Conservation (phyloP, 768 basidiomycete genomes). For the Suillus placidus region DNA sequence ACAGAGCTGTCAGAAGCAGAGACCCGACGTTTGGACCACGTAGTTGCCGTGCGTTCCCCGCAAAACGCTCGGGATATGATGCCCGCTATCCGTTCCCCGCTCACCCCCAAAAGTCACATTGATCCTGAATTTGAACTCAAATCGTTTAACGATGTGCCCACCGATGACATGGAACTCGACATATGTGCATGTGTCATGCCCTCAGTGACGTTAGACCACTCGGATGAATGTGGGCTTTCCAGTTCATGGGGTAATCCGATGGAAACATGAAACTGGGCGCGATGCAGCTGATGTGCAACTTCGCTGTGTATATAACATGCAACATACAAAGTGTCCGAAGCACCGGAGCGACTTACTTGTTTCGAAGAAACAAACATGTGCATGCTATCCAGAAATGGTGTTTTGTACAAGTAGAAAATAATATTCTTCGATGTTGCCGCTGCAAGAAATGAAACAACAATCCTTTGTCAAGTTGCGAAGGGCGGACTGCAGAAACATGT, state of each 20-base stretch:
- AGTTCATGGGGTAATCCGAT: constrained; percentile 21
- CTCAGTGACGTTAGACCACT: constrained; percentile 30
- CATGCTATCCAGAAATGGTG: background rate
- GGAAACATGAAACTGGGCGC: constrained; percentile 14
- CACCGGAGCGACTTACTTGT: background rate
- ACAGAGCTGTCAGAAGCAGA: constrained; percentile 31
- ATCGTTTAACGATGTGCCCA: background rate
- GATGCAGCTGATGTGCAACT: background rate
- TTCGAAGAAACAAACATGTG: background rate
- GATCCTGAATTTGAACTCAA: constrained; percentile 26
- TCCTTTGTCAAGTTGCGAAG: background rate
- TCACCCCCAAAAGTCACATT: constrained; percentile 24
- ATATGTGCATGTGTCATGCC: constrained; percentile 32
- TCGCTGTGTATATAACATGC: background rate
- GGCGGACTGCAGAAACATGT: background rate
- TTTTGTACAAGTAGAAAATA: background rate
- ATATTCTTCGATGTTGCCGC: background rate
- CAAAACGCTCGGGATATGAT: constrained; percentile 19
- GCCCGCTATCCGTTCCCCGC: constrained; percentile 25
- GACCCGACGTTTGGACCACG: constrained; percentile 27
- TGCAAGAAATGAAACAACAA: background rate
- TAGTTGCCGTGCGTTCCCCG: constrained; percentile 20
- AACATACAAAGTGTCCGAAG: background rate
- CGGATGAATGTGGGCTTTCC: constrained; percentile 8
- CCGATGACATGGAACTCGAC: constrained; percentile 31